These are phyloP conservation scores for Phlyctochytrium planicorne DNA, from an alignment of 192 early-diverging fungal genomes.

Conservation along the genomic window DNA sequence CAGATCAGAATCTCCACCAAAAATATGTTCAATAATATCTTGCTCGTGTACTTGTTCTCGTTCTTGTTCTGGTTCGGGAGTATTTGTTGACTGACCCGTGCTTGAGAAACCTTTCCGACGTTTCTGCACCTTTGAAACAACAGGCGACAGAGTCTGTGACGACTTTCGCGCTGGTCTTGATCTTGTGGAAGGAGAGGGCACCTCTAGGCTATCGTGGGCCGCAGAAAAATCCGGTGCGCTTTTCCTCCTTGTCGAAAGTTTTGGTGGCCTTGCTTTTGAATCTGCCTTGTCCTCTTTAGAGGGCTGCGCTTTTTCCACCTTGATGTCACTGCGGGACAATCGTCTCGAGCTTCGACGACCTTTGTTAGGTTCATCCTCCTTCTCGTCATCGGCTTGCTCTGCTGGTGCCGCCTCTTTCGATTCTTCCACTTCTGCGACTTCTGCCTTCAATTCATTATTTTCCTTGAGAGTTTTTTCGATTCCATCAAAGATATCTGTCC, in stretches of 20 bases:
- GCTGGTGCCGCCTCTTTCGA: background rate
- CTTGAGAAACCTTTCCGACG: background rate
- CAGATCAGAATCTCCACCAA: background rate
- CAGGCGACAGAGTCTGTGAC: background rate
- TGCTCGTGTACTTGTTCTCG: too few species aligned
- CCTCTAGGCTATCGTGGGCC: background rate
- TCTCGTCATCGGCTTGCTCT: too few species aligned
- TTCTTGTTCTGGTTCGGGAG: background rate
- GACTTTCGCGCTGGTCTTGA: background rate
- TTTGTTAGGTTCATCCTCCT: too few species aligned
- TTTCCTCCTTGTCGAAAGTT: background rate
- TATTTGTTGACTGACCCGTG: background rate
- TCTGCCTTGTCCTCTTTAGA: background rate
- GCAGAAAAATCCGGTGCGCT: background rate
- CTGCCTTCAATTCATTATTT: background rate
- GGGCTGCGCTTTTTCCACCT: background rate
- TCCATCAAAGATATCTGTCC: background rate
- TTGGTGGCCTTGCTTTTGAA: background rate
- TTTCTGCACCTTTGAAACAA: background rate
- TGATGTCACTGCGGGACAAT: background rate
- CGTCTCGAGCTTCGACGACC: background rate
- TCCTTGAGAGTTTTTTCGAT: background rate
- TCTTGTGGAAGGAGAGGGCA: background rate
- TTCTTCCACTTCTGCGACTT: background rate
- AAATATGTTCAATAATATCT: background rate